A percentile compares a stretch with the other conserved stretches of the same genome.
Conservation (phyloP, 106 monocot species). For the Apostasia shenzhenica region DNA sequence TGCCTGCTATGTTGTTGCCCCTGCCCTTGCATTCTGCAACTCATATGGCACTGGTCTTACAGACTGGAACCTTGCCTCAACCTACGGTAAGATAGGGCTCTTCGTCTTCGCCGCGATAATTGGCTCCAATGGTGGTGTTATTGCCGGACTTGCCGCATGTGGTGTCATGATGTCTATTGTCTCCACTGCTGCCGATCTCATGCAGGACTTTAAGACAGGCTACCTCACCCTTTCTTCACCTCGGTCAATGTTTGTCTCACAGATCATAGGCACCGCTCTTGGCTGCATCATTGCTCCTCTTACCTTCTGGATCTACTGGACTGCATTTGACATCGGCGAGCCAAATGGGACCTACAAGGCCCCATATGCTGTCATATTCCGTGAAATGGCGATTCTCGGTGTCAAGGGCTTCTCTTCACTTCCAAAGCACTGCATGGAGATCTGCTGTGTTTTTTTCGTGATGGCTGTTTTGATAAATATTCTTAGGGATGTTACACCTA, state of each 20-base stretch:
- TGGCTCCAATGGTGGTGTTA: slow-evolving; percentile 75
- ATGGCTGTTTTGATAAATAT: slow-evolving; percentile 47
- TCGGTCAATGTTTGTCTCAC: slow-evolving; percentile 84
- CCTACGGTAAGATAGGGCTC: slow-evolving; percentile 85
- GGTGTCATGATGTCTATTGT: slow-evolving; percentile 96
- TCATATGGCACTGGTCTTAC: slow-evolving; percentile 85
- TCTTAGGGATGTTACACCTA: slow-evolving; percentile 40
- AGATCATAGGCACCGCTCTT: slow-evolving; percentile 65
- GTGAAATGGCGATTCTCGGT: slow-evolving; percentile 86
- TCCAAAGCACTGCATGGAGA: slow-evolving; percentile 68
- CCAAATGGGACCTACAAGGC: slow-evolving; percentile 73
- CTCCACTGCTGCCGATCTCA: slow-evolving; percentile 79
- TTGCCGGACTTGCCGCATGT: slow-evolving; percentile 84
- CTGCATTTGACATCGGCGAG: slow-evolving; percentile 69
- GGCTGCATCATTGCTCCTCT: slow-evolving; percentile 80
- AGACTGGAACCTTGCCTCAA: slow-evolving; percentile 73
- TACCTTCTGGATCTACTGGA: slow-evolving; percentile 87
- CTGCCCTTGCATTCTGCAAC: slow-evolving; percentile 85
- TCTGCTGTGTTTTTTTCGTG: slow-evolving; percentile 58
- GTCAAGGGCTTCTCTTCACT: slow-evolving; percentile 75
- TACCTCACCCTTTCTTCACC: slow-evolving; percentile 79
- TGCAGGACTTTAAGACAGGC: slow-evolving; percentile 93
- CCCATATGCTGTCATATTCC: slow-evolving; percentile 74
- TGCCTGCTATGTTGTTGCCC: slow-evolving; percentile 52
- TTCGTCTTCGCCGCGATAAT: slow-evolving; percentile 64